Percentiles rank a stretch among this genome's conserved stretches.
Conservation (phyloP, 1,139 yeast species). For the Sugiyamaella japonica region DNA sequence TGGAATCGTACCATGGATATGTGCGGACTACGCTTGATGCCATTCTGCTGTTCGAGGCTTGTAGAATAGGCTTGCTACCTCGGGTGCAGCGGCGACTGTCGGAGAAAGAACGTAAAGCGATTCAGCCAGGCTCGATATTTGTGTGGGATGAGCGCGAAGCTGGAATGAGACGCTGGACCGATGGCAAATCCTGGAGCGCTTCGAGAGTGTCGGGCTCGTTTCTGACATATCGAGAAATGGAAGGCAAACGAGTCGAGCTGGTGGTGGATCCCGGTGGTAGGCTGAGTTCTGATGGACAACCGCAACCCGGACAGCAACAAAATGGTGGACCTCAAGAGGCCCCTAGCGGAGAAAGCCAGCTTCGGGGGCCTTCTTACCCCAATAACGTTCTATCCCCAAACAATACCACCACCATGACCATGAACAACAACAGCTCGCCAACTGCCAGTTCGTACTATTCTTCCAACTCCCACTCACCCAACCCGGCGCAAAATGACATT, state of each 20-base stretch:
- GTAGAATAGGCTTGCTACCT: slow-evolving; percentile 57
- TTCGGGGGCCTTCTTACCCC: not conserved
- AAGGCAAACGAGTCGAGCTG: slow-evolving; percentile 36
- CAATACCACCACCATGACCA: not conserved
- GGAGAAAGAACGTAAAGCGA: slow-evolving; percentile 54
- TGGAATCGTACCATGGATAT: slow-evolving; percentile 64
- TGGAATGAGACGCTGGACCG: slow-evolving; percentile 77
- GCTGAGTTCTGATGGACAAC: not conserved
- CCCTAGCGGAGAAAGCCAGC: not conserved
- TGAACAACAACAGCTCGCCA: not conserved
- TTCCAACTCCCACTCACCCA: not conserved
- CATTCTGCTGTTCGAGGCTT: slow-evolving; percentile 63
- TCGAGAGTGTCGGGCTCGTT: slow-evolving; percentile 67
- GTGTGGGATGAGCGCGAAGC: slow-evolving; percentile 73
- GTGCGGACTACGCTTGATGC: slow-evolving; percentile 62
- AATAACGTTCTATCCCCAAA: slow-evolving; percentile 11
- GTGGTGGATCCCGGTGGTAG: slow-evolving; percentile 11
- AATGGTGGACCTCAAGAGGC: not conserved
- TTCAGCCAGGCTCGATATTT: slow-evolving; percentile 61
- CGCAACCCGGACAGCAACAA: too few species aligned
- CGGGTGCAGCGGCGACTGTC: slow-evolving; percentile 58
- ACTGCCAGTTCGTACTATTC: not conserved
- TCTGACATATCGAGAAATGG: slow-evolving; percentile 64
- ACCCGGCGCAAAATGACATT: not conserved
- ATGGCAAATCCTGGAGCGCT: slow-evolving; percentile 69